A percentile compares a stretch with the other conserved stretches of the same genome.
These are phyloP conservation scores for Kurtzmaniella fragi DNA, from an alignment of 805 yeast species.

Conservation along the genomic window DNA sequence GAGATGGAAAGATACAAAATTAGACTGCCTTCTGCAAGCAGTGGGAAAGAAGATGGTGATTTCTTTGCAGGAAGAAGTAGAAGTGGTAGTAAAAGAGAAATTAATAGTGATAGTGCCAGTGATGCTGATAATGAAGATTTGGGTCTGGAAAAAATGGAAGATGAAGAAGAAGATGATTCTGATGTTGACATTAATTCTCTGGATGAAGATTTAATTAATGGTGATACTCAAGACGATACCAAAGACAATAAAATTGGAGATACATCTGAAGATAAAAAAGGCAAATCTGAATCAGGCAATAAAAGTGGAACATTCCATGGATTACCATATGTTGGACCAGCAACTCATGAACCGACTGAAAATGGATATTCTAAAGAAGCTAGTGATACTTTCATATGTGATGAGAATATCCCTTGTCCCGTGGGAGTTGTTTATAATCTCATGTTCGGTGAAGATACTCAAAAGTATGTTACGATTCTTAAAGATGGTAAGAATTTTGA, in stretches of 20 bases:
- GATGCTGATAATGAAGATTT: conserved; percentile 3
- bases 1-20: conserved; percentile 12
- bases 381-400: conserved; percentile 52
- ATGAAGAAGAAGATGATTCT: conserved; percentile 9
- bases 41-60: conserved; percentile 3
- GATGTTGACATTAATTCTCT: background rate
- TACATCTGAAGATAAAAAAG: conserved; percentile 4
- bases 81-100: background rate
- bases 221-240: conserved; percentile 18
- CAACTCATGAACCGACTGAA: conserved; percentile 47
- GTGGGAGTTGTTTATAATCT: conserved; percentile 54
- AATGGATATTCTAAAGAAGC: conserved; percentile 37
- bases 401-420: conserved; percentile 55
- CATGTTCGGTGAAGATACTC: conserved; percentile 58
- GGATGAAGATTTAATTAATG: conserved; percentile 12
- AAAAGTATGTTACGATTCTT: conserved; percentile 40
- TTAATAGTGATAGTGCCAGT: background rate
- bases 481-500: conserved; percentile 62
- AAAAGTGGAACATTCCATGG: conserved; percentile 25
- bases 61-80: conserved; percentile 1
- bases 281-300: conserved; percentile 2
- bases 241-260: conserved; percentile 6
- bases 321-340: conserved; percentile 39
- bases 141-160: conserved; percentile 6
- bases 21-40: background rate